Evolutionary conservation across 257 asterid genomes (phyloP).

Genomic region (Scutellaria minor): DNA sequence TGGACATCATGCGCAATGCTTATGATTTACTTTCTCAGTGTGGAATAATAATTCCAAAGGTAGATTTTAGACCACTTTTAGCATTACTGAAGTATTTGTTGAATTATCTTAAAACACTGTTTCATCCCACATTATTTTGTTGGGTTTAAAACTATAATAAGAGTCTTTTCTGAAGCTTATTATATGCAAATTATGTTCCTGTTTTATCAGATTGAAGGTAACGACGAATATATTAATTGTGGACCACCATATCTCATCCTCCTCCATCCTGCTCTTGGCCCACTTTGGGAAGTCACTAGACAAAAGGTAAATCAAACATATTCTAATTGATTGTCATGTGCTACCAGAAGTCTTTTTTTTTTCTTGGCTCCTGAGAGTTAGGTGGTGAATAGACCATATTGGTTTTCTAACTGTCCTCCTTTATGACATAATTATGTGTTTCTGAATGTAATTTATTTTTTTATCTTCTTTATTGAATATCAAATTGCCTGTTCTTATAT

Average conservation of each 20-base stretch:
- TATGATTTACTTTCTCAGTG: slow-evolving; percentile 87
- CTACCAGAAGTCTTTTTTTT: slow-evolving; percentile 25
- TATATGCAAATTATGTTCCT: slow-evolving; percentile 27
- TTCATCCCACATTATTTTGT: slow-evolving; percentile 28
- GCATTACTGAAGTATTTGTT: slow-evolving; percentile 10
- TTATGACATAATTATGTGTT: neutral
- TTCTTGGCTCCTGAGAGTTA: slow-evolving; percentile 30
- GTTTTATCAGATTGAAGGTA: slow-evolving; percentile 67
- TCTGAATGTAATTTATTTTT: neutral
- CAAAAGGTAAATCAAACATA: slow-evolving; percentile 68
- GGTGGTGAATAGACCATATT: slow-evolving; percentile 30
- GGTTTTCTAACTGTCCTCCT: slow-evolving; percentile 26
- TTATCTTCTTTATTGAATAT: slow-evolving; percentile 1
- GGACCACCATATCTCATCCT: slow-evolving; percentile 95
- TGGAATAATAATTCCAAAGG: slow-evolving; percentile 81
- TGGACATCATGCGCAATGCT: slow-evolving; percentile 98
- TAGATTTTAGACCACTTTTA: slow-evolving; percentile 40
- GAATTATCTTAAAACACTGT: neutral
- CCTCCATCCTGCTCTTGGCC: slow-evolving; percentile 99
- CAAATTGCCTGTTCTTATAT: neutral
- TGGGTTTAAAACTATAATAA: neutral
- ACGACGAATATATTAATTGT: slow-evolving; percentile 72
- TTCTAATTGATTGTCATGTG: slow-evolving; percentile 20
- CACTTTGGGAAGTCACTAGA: slow-evolving; percentile 93
- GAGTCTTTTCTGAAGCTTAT: slow-evolving; percentile 21